Conservation (phyloP, 2,329 filamentous ascomycete species). For the Aspergillus aculeatus region DNA sequence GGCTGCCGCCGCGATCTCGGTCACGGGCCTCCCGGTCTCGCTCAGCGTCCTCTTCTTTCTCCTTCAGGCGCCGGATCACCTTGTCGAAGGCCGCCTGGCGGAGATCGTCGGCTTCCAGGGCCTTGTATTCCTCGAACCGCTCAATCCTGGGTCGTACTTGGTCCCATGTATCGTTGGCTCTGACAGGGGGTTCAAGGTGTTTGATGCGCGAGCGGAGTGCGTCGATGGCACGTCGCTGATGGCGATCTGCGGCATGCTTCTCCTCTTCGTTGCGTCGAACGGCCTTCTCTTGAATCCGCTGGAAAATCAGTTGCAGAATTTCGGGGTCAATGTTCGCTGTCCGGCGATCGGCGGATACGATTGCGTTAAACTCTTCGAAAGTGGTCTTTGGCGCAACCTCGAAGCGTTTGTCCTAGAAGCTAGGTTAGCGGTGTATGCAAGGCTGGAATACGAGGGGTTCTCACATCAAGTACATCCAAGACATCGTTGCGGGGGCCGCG, state of each 20-base stretch:
- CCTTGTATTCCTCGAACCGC: constrained; percentile 79
- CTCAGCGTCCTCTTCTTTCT: constrained; percentile 82
- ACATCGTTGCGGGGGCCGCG: constrained; percentile 79
- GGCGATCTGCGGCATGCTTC: constrained; percentile 74
- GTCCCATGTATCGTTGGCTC: constrained; percentile 79
- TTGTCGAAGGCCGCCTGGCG: constrained; percentile 87
- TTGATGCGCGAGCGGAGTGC: constrained; percentile 83
- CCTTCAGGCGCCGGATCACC: constrained; percentile 82
- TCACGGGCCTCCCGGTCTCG: constrained; percentile 52
- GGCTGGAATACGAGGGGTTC: constrained; percentile 30
- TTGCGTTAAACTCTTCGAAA: constrained; percentile 79
- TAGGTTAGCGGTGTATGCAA: constrained; percentile 37
- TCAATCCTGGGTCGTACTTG: constrained; percentile 77
- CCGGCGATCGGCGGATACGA: constrained; percentile 82
- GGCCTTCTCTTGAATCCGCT: constrained; percentile 84
- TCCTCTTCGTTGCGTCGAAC: constrained; percentile 80
- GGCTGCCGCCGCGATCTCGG: constrained; percentile 46
- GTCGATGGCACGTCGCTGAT: constrained; percentile 81
- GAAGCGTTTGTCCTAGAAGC: constrained; percentile 75
- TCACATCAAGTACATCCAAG: constrained; percentile 82
- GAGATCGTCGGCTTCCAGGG: constrained; percentile 77
- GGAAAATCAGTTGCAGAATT: constrained; percentile 76
- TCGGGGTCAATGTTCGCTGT: constrained; percentile 84
- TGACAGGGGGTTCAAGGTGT: constrained; percentile 81
- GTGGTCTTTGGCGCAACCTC: constrained; percentile 84